These are phyloP conservation scores for Trypanosoma lewisi DNA, from an alignment of 208 protist genomes.

Conservation along the genomic window DNA sequence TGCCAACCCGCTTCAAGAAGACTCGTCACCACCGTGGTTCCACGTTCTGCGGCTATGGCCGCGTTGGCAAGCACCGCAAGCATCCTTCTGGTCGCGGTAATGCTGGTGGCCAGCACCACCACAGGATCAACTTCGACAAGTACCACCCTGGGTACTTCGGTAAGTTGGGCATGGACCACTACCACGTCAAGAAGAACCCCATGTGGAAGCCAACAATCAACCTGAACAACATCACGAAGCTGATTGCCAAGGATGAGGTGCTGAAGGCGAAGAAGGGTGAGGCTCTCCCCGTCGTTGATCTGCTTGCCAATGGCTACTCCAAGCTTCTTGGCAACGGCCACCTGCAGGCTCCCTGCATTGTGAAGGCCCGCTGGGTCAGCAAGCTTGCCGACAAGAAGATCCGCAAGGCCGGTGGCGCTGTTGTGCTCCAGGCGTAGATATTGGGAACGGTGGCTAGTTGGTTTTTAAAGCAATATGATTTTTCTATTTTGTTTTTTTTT, in stretches of 20 bases:
- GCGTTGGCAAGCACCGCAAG: constrained; percentile 99
- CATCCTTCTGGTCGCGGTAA: constrained; percentile 99
- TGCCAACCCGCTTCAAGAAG: constrained; percentile 93
- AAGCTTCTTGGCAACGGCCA: constrained; percentile 99
- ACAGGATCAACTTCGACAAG: constrained; percentile 99
- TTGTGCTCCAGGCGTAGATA: constrained; percentile 97
- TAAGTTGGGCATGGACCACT: constrained; percentile 99
- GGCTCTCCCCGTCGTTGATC: constrained; percentile 98
- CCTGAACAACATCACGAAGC: constrained; percentile 98
- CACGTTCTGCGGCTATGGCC: constrained; percentile 91
- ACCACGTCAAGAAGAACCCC: constrained; percentile 93
- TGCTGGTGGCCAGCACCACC: constrained; percentile 99
- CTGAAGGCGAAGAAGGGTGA: constrained; percentile 73
- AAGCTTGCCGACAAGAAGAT: constrained; percentile 99
- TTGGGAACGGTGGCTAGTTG: no score
- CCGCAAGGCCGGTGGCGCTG: constrained; percentile 98
- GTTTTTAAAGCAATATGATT: neutral
- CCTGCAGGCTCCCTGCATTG: constrained; percentile 98
- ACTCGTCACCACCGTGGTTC: constrained; percentile 91
- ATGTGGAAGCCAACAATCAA: constrained; percentile 98
- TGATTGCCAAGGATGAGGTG: constrained; percentile 94
- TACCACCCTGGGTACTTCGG: constrained; percentile 99
- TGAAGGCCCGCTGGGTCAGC: constrained; percentile 99
- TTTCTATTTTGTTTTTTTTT: neutral
- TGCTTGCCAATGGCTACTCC: constrained; percentile 95